Conservation (phyloP, 106 monocot species). For the Acorus calamus region DNA sequence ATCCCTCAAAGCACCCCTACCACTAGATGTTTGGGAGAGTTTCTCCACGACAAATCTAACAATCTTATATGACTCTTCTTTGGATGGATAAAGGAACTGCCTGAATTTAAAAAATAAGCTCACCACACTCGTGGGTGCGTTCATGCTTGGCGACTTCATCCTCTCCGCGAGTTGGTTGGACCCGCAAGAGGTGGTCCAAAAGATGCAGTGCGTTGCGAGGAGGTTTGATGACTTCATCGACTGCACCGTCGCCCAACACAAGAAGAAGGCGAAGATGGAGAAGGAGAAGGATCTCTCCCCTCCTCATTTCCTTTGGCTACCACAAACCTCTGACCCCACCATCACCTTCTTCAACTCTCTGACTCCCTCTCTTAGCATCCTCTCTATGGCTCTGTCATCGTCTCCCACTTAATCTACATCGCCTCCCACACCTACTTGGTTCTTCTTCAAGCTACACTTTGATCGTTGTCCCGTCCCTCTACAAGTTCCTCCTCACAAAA, state of each 20-base stretch:
- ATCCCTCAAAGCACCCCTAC: not conserved
- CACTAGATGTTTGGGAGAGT: not conserved
- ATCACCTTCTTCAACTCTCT: no score
- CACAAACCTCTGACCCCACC: no score
- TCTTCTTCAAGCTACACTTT: no score
- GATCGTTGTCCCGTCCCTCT: no score
- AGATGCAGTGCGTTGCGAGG: slow-evolving; percentile 35
- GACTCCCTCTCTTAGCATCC: no score
- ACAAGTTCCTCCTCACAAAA: no score
- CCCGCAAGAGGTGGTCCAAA: slow-evolving; percentile 26
- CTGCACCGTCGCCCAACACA: slow-evolving; percentile 22
- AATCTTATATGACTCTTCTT: not conserved
- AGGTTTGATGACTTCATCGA: slow-evolving; percentile 25
- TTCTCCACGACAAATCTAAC: not conserved
- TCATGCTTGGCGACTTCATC: slow-evolving; percentile 39
- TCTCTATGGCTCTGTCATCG: no score
- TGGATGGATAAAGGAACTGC: slow-evolving; percentile 1
- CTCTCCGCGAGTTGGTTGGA: slow-evolving; percentile 31
- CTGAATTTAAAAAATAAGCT: slow-evolving; percentile 9
- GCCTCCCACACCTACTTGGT: no score
- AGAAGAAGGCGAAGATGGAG: no score
- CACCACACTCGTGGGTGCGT: slow-evolving; percentile 38
- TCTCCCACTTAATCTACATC: no score
- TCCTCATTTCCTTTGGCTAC: no score
- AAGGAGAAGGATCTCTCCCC: slow-evolving; percentile 4